Evolutionary conservation across 2,329 filamentous ascomycete genomes (phyloP), one percentile per base, ranked within the genome.

Genomic region (Trichothecium sympodiale): DNA sequence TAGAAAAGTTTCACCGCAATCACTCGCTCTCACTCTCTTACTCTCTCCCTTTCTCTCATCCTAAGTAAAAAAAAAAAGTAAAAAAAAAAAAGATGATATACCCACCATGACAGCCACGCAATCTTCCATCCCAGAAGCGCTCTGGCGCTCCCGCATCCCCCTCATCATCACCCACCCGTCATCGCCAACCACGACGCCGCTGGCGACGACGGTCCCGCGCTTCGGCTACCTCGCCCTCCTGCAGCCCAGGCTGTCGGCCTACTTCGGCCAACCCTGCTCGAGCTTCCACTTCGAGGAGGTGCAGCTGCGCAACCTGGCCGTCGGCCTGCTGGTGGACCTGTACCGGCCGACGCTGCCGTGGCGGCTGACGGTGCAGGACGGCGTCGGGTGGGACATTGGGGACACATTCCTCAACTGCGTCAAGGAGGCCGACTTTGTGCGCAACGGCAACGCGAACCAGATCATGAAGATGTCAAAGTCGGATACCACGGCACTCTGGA

Each of bases 381-480:
- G 71, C 14, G 49, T 65, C 23, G 66, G 65, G 33, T 77, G 72
- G 72, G 72, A 77, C 45, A 74, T 76, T 33, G 64, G 59, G 29
- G 73, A 77, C 50, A 77, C 74, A 0, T 80, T 79, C 44, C 62
- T 78, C 38, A 80, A 80, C 53, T 68, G 69, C 38, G 72, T 71
- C 42, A 80, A 80, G 53, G 75, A 80, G 61, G 87, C 88, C 20
- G 87, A 94, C 57, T 94, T 87, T 46, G 66, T 94, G 34, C 76
- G 88, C 35, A 89, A 91, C 46, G 86, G 87, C 31, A 91, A 83
- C 36, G 86, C 85, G 13, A 87, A 89, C 54, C 80, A 83, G 41
- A 88, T 94, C 50, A 94, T 94, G 85, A 80, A 78, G 36, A 65
- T 95, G 50, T 86, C 81, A 41, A 88, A 87, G 54, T 77, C 83